These are phyloP conservation scores for Bullera alba DNA, from an alignment of 768 basidiomycete species.

Conservation along the genomic window DNA sequence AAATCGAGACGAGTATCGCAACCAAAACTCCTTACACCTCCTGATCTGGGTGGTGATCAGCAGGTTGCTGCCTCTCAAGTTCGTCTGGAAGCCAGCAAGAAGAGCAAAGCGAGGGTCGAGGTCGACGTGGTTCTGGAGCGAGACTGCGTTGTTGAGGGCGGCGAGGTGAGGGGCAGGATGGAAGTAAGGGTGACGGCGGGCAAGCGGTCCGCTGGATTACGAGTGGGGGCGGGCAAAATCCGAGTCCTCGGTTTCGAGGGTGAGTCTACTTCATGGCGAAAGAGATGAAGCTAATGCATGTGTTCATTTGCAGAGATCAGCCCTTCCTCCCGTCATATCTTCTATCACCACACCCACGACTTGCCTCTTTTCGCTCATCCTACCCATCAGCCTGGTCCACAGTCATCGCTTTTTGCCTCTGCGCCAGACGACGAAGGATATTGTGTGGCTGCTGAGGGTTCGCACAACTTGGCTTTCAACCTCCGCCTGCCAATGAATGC, in stretches of 20 bases:
- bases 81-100: conserved; percentile 50
- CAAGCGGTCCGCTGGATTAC: conserved; percentile 55
- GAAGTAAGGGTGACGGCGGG: conserved; percentile 58
- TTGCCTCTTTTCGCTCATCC: conserved; percentile 48
- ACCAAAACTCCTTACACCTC: conserved; percentile 34
- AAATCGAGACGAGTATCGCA: conserved; percentile 24
- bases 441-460: conserved; percentile 56
- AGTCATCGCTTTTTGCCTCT: conserved; percentile 32
- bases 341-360: conserved; percentile 68
- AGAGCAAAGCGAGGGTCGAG: conserved; percentile 61
- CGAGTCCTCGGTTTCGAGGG: conserved; percentile 80
- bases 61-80: conserved; percentile 50
- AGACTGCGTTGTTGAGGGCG: conserved; percentile 72
- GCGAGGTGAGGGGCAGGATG: conserved; percentile 62
- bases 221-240: conserved; percentile 68
- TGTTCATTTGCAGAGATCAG: neutral
- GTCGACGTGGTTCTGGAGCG: conserved; percentile 72
- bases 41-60: conserved; percentile 16
- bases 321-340: conserved; percentile 55
- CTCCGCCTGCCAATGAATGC: conserved; percentile 60
- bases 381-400: conserved; percentile 46
- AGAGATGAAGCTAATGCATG: neutral
- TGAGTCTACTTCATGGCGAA: conserved; percentile 20
- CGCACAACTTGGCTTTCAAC: conserved; percentile 64
- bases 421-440: conserved; percentile 47